Evolutionary conservation across 345 rosid genomes (phyloP).

Genomic region (Toxicodendron radicans): DNA sequence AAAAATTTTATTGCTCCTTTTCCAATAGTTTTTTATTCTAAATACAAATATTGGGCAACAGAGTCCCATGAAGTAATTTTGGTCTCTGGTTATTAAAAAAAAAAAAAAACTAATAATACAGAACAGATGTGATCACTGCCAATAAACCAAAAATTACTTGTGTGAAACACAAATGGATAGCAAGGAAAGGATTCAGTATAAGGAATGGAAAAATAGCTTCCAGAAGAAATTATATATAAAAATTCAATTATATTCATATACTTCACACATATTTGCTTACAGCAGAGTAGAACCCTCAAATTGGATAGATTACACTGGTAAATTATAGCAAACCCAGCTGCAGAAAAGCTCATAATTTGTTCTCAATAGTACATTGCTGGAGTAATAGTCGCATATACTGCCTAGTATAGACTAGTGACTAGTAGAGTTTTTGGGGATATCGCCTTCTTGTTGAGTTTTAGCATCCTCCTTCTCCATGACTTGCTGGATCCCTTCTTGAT

Average conservation of each 20-base stretch:
- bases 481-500: conserved; percentile 78
- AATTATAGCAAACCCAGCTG: conserved; percentile 9
- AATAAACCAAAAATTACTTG: conserved; percentile 4
- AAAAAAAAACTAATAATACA: neutral
- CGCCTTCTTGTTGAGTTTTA: conserved; percentile 30
- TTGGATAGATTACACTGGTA: conserved; percentile 14
- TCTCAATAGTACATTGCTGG: neutral
- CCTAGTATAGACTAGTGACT: neutral
- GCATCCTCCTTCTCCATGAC: conserved; percentile 50
- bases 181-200: neutral
- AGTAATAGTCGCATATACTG: conserved; percentile 6
- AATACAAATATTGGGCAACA: neutral
- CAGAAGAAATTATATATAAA: conserved; percentile 6
- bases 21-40: neutral
- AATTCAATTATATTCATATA: conserved; percentile 5
- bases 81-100: neutral
- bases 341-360: neutral
- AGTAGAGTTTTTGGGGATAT: conserved; percentile 28
- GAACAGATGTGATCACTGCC: neutral
- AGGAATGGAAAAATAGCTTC: neutral
- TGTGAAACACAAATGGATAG: neutral
- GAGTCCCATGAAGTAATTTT: neutral
- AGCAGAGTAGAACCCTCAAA: conserved; percentile 15
- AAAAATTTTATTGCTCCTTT: neutral
- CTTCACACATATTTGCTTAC: conserved; percentile 8